Evolutionary conservation across 2,329 filamentous ascomycete genomes (phyloP).

Genomic region (Fusarium verticillioides): DNA sequence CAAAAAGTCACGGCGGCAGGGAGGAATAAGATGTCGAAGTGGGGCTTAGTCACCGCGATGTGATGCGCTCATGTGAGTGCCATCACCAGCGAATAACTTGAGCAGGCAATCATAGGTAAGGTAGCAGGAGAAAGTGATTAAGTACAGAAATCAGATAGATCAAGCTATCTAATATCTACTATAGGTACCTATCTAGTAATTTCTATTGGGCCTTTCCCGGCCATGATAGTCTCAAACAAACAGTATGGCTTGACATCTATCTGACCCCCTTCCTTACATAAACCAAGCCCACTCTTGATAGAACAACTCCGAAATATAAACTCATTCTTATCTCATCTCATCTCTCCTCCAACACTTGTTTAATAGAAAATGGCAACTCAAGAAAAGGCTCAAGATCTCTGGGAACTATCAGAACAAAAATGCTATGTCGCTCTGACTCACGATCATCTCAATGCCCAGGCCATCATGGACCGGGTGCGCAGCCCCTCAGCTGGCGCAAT

Average conservation of each 20-base stretch:
- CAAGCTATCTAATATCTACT: background rate
- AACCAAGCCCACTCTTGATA: constrained; percentile 14
- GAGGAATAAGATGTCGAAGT: constrained; percentile 1
- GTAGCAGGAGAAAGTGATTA: background rate
- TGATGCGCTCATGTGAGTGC: background rate
- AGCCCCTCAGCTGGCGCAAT: constrained; percentile 80
- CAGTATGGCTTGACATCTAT: background rate
- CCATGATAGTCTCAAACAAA: background rate
- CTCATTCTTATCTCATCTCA: background rate
- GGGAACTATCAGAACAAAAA: constrained; percentile 58
- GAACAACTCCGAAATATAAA: background rate
- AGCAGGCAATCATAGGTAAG: background rate
- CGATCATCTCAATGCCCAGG: constrained; percentile 65
- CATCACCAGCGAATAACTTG: background rate
- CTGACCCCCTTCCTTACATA: background rate
- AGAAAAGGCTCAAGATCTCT: constrained; percentile 38
- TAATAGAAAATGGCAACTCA: constrained; percentile 21
- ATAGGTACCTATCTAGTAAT: background rate
- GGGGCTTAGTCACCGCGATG: constrained; percentile 28
- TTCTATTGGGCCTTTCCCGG: background rate
- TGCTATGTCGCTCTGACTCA: constrained; percentile 78
- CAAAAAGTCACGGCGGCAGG: background rate
- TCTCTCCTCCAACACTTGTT: background rate
- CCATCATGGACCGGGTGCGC: constrained; percentile 73
- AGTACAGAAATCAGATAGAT: too few species aligned